Percentiles rank a stretch among this genome's conserved stretches.
Evolutionary conservation across 768 basidiomycete species (phyloP).

Genomic region (Suillus hirtellus): DNA sequence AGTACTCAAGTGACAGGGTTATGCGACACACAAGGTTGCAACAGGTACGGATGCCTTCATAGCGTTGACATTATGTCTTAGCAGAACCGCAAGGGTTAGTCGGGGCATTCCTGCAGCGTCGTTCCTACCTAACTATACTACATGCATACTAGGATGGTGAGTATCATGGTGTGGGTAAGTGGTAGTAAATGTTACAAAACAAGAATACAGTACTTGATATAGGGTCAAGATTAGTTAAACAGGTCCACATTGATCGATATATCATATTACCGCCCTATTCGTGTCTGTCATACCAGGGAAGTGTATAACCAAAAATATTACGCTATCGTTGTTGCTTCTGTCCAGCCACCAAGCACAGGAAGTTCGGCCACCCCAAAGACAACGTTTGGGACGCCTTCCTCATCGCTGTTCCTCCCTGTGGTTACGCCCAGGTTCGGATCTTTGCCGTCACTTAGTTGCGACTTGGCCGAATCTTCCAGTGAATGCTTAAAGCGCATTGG

Average conservation of each 20-base stretch:
- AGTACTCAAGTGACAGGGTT: not conserved
- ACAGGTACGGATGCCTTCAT: not conserved
- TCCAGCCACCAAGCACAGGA: constrained; percentile 15
- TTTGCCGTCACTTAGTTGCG: constrained; percentile 11
- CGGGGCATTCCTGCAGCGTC: not conserved
- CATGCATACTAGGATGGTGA: constrained; percentile 1
- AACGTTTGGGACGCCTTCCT: constrained; percentile 45
- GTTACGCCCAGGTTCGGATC: constrained; percentile 10
- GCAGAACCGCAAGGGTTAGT: not conserved
- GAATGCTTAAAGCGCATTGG: constrained; percentile 15
- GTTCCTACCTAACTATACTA: not conserved
- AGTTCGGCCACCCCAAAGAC: constrained; percentile 47
- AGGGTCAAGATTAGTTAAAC: not conserved
- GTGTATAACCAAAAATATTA: not conserved
- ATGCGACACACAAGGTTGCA: not conserved
- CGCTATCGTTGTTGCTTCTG: not conserved
- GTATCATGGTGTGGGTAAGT: constrained; percentile 1
- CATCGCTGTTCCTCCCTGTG: constrained; percentile 30
- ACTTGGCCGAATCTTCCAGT: constrained; percentile 24
- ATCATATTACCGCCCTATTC: not conserved
- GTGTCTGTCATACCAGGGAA: not conserved
- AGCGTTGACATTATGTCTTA: not conserved
- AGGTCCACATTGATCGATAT: not conserved
- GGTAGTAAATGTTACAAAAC: constrained; percentile 4
- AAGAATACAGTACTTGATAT: not conserved